Base-by-base conservation (phyloP, 805 yeast genomes). In the Nematodospora valgi region DNA sequence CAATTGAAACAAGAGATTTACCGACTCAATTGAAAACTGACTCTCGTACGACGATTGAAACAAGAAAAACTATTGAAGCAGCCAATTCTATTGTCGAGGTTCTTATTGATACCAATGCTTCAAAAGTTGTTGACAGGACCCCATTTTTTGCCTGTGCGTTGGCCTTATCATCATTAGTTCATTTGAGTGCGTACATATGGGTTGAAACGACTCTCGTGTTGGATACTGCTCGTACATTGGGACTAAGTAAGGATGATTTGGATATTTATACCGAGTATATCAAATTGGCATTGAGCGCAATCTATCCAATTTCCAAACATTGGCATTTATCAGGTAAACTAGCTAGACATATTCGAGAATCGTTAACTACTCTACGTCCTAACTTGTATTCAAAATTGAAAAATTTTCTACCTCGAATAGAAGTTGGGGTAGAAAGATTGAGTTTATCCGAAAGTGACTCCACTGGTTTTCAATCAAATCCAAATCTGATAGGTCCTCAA, bases 141-240 rank as follows among this genome's bases (percentile, higher is more conserved):
- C 79, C 79, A 3, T 54, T 74, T 35, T 62, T 62, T 48, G 78
- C 78, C 0, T 74, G 80, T 44, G 69, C 77, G 0, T 51, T 74
- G 31, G 80, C 80, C 4, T 71, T 74, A 48, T 69, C 77, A 0
- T 64, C 73, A 6, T 49, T 74, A 25, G 76, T 74, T 11, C 78
- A 74, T 50, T 46, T 73, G 9, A 72, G 76, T 37, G 74, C 78
- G 0, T 74, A 69, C 43, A 56, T 74, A 2, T 74, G 80, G 80
- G 64, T 69, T 4, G 72, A 72, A 16, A 64, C 70, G 9, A 56
- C 64, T 27, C 37, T 59, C 13, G 33, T 27, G 7, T 19, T 23
- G 19, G 43, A 42, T 27, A 24, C 49, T 2, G 33, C 49, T n/a
- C 37, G 56, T 26, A 44, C 38, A 19, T 25, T 37, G 20, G 39